Evolutionary conservation across 2,329 filamentous ascomycete genomes (phyloP), one percentile per base, ranked within the genome.

Genomic region (Calonectria pseudoturangicola): DNA sequence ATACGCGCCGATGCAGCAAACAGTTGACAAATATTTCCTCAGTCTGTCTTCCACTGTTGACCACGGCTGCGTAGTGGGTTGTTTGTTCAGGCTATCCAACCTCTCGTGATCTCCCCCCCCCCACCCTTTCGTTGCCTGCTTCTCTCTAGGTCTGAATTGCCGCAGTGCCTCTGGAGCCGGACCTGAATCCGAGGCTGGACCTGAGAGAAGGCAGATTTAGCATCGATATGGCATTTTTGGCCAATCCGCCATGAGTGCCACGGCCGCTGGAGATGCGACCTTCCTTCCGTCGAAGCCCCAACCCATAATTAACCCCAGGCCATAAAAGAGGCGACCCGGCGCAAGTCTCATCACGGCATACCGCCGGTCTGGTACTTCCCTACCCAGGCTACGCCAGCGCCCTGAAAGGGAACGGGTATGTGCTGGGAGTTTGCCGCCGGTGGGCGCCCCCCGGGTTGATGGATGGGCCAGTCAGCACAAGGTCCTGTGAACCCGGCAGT

Each of bases 401-500:
- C 50, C 51, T 50, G 30, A 39, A 56, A 54, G 47, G 47, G 56
- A 64, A 63, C 36, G 30, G 45, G 47, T 70, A 41, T 15, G 47
- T 51, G 54, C 66, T 56, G 39, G 56, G 33, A 50, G 51, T 65
- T 68, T 68, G 50, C 70, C 65, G 70, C 64, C 30, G 41, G 56
- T 58, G 70, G 30, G 50, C 48, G 41, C n/a, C 54, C 54, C 54
- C 43, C 60, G n/a, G 72, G 68, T 54, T 73, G 50, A 43, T 64
- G 69, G 70, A 70, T 71, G 70, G 68, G 60, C 79, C 79, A 80
- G 74, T 80, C 71, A 79, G 73, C 47, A 71, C 21, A 66, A 69
- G 68, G 69, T 66, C 43, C 74, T 36, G 58, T 68, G 71, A 74
- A 74, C 76, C 81, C 81, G 78, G 79, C 77, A 81, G 81, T 83